Evolutionary conservation across 2,329 filamentous ascomycete species (phyloP), one percentile per base, ranked within the genome.

Genomic region (Tolypocladium pustulatum): DNA sequence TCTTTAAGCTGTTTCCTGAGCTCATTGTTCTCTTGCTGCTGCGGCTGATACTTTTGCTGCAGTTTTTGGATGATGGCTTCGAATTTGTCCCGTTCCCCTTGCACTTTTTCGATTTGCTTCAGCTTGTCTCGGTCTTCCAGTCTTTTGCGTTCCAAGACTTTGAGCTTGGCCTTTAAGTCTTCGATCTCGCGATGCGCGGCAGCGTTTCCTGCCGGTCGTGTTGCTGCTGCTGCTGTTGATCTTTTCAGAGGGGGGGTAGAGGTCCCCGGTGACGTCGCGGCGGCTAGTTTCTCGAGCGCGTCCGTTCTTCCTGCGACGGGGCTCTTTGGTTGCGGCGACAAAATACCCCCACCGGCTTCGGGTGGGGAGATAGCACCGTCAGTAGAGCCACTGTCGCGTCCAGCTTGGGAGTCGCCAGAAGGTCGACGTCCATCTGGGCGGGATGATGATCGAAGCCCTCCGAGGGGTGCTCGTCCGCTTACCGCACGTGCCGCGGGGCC

Each of bases 61-160:
- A 99, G 76, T 67, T 95, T 97, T 68, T 96, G 89, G 55, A 97
- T 92, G 63, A 97, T 91, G 6, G 74, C 79, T 70, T 96, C 89
- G 62, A 89, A 91, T 63, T 87, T 88, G 67, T 93, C 89, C 34
- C 85, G 81, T 66, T 95, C 90, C 22, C 83, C 80, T 68, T 92
- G 86, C 20, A 92, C 74, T 63, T 87, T 85, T 59, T 96, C 89
- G 54, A 96, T 72, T 15, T 81, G 82, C 68, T 93, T 91, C 56
- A 96, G 72, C 68, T 90, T 90, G 65, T 97, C 92, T 25, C 91
- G 83, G 67, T 96, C 91, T 62, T 97, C 93, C 15, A 82, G 69
- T 59, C 91, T 80, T 71, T 96, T 96, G 65, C 93, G 90, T 71
- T 99, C 92, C 66, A 97, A 78, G 4, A 97, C 80, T 57, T 88